These are phyloP conservation scores for Coprinopsis cinerea DNA, from an alignment of 768 basidiomycete species.

Conservation along the genomic window DNA sequence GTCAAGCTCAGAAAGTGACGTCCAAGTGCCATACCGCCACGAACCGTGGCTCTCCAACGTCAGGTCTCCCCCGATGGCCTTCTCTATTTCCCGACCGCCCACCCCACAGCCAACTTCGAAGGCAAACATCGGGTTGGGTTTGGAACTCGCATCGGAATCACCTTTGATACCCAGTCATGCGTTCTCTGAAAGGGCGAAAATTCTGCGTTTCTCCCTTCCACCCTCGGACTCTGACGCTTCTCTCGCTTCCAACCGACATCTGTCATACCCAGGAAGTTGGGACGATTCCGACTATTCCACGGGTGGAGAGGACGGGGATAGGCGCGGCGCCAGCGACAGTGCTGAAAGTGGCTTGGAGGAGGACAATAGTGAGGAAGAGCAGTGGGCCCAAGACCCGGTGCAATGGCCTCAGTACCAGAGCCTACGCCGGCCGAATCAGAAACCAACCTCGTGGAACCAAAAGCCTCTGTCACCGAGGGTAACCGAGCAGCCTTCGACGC, in stretches of 20 bases:
- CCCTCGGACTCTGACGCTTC: conserved; percentile 23
- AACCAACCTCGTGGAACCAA: not conserved
- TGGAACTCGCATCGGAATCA: not conserved
- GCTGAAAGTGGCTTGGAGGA: not conserved
- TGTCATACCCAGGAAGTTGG: conserved; percentile 10
- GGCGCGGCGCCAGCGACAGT: not conserved
- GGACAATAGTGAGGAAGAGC: not conserved
- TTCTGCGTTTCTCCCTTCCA: conserved; percentile 22
- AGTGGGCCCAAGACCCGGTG: not conserved
- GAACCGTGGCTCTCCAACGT: not conserved
- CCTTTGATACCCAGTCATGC: not conserved
- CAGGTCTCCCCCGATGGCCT: not conserved
- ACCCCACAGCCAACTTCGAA: not conserved
- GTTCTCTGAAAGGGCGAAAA: conserved; percentile 13
- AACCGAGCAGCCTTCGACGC: not conserved
- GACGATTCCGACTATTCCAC: conserved; percentile 6
- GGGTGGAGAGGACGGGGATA: conserved; percentile 14
- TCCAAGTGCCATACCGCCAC: too few species aligned
- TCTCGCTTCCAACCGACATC: conserved; percentile 17
- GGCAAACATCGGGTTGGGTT: not conserved
- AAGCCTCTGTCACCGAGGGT: too few species aligned
- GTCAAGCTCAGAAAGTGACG: conserved; percentile 36
- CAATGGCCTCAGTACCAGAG: not conserved
- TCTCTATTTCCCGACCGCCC: not conserved
- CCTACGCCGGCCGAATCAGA: not conserved